Base-by-base conservation (phyloP, 1,284 basidiomycete species). In the Ustilago cynodontis region DNA sequence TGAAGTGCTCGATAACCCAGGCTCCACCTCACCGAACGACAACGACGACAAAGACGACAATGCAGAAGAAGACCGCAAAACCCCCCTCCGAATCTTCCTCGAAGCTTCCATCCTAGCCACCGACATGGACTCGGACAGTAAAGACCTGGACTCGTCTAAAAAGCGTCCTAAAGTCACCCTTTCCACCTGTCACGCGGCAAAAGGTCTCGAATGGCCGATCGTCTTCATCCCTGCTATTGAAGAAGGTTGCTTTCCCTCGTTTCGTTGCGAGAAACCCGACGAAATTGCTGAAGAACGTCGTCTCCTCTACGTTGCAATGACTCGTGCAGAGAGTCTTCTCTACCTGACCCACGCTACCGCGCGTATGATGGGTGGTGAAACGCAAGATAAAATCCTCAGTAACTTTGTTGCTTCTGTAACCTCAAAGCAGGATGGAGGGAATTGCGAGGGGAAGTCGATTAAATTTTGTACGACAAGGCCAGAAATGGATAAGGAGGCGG, bases 171-270 rank as follows among this genome's bases (percentile, higher is more conserved):
- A 77, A 89, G 94, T 97, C 5, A 94, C 92, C 0, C 91, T 96
- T 49, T 90, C 92, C 0, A 96, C 94, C 0, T 93, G 93, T 56
- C 94, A 97, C 87, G 90, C 93, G 11, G 93, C 94, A 0, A 97
- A 97, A 86, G 94, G 94, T 0, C 88, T 96, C 7, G 94, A 97
- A 86, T 97, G 94, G 93, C 93, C 93, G 0, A 92, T 93, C 5
- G 92, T 94, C 1, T 91, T 94, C 74, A 87, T 94, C 83, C 41
- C 86, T 71, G 60, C 87, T 82, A 64, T 92, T 13, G 93, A 94
- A 82, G 86, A 90, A 51, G 92, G 92, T 0, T 92, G 90, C 0
- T 94, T 92, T 78, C 94, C 94, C 1, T 93, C 93, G 57, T 90
- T 91, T 82, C 90, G 92, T 9, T 90, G 91, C 33, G 83, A 79